Evolutionary conservation across 2,329 filamentous ascomycete species (phyloP), one percentile per base, ranked within the genome.

Genomic region (Monosporascus sp.): DNA sequence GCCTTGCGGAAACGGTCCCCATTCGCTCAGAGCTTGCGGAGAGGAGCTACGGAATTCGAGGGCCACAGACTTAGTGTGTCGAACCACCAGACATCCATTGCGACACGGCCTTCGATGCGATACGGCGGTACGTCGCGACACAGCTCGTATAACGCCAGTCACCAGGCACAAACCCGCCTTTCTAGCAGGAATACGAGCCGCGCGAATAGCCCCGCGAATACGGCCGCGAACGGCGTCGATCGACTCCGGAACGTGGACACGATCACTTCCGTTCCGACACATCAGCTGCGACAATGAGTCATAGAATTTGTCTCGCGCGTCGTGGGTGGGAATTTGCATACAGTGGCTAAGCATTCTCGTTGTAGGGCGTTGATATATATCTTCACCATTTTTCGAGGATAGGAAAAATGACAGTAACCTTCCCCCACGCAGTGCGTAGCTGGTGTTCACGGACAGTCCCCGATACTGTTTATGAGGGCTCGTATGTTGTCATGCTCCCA

Each of bases 21-120:
- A 40, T 84, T 84, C 61, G 80, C 80, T 3, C 84, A 88, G 70
- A 78, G 78, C 41, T 71, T 89, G 3, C 80, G 80, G 11, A 70
- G 72, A 18, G 77, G 59, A 6, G 52, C 50, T 8, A 55, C 53
- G 17, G 55, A 64, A 17, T 52, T 55, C 22, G 52, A 55, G 8
- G 61, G 63, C 4, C 57, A 56, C 28, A 56, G 52, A 24, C 48
- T 61, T 8, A 58, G 49, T 31, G 44, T 53, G 38, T 52, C 59
- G 7, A 56, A 53, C 44, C 57, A 43, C 5, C 50, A 51, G 1
- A 17, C 50, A 5, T 46, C 52, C 8, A 57, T 51, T 18, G 52
- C 56, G 8, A 49, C 49, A 49, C 48, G 59, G 58, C 44, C 59
- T 51, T 28, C 58, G 55, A 52, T 60, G 48, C n/a, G 57, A 5